phyloP scores from a whole-genome alignment of 352 stramenopile genomes.

The Globisporangium cederbergense region DNA sequence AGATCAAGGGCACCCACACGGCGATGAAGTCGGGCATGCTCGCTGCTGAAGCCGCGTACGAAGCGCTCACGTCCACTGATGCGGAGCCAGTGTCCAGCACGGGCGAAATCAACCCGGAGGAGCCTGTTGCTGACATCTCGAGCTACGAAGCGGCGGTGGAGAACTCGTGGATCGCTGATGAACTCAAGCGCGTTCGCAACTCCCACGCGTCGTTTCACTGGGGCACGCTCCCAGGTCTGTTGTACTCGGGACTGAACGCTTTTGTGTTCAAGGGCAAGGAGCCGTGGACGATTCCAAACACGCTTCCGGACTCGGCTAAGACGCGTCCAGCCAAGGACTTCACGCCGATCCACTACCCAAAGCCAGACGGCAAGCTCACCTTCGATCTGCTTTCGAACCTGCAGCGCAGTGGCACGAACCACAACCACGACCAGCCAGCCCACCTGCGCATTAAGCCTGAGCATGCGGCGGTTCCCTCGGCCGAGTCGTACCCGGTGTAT shows the following conservation, averaged over 20 bases:
- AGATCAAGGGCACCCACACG: slow-evolving; percentile 99
- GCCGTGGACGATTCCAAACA: slow-evolving; percentile 94
- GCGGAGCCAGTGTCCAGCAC: slow-evolving; percentile 61
- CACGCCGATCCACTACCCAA: slow-evolving; percentile 93
- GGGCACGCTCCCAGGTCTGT: slow-evolving; percentile 90
- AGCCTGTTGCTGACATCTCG: slow-evolving; percentile 61
- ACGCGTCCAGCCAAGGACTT: slow-evolving; percentile 91
- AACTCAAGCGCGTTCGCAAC: slow-evolving; percentile 98
- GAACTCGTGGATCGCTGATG: slow-evolving; percentile 94
- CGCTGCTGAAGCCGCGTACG: slow-evolving; percentile 94
- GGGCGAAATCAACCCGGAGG: slow-evolving; percentile 68
- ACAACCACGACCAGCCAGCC: slow-evolving; percentile 97
- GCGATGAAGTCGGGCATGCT: slow-evolving; percentile 99
- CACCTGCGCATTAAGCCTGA: slow-evolving; percentile 96
- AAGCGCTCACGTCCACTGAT: slow-evolving; percentile 62
- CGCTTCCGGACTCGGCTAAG: slow-evolving; percentile 87
- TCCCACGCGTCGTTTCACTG: slow-evolving; percentile 96
- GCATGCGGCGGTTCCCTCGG: slow-evolving; percentile 77
- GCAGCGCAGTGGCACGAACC: slow-evolving; percentile 95
- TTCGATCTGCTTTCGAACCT: slow-evolving; percentile 99
- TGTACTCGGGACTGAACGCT: slow-evolving; percentile 92
- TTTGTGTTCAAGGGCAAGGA: slow-evolving; percentile 95
- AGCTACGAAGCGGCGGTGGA: slow-evolving; percentile 90
- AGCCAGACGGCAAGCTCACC: slow-evolving; percentile 95
- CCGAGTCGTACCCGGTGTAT: slow-evolving; percentile 91